These are phyloP conservation scores for Ophiosphaerella herpotricha DNA, from an alignment of 2,329 filamentous ascomycete genomes.

Conservation along the genomic window DNA sequence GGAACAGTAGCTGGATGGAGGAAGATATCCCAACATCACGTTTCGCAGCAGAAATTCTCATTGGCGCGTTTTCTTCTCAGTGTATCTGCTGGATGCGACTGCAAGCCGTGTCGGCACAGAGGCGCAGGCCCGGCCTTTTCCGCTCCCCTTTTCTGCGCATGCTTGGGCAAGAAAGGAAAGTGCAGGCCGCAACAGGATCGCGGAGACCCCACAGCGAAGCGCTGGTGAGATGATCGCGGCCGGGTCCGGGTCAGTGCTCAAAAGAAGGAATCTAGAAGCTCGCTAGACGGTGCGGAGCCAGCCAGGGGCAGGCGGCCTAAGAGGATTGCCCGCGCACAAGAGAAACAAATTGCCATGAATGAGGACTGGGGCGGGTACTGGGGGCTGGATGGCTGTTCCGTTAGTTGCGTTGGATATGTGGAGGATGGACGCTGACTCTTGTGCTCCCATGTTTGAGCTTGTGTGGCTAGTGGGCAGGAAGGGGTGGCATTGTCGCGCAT, in stretches of 20 bases:
- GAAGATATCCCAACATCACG: slow-evolving; percentile 5
- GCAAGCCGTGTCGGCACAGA: background rate
- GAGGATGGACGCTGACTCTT: slow-evolving; percentile 13
- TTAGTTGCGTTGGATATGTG: slow-evolving; percentile 15
- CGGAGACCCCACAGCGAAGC: slow-evolving; percentile 26
- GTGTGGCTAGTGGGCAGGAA: slow-evolving; percentile 15
- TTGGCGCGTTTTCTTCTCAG: slow-evolving; percentile 18
- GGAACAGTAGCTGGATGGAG: slow-evolving; percentile 15
- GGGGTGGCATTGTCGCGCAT: slow-evolving; percentile 11
- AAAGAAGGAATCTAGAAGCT: slow-evolving; percentile 28
- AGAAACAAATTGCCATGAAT: background rate
- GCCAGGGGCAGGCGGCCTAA: slow-evolving; percentile 17
- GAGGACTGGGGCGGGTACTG: background rate
- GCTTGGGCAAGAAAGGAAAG: slow-evolving; percentile 7
- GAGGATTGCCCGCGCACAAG: background rate
- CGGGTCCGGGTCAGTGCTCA: slow-evolving; percentile 8
- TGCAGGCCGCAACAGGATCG: slow-evolving; percentile 11
- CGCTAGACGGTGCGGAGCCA: slow-evolving; percentile 24
- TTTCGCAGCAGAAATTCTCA: slow-evolving; percentile 3
- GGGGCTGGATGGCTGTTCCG: slow-evolving; percentile 10
- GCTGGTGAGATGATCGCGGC: slow-evolving; percentile 17
- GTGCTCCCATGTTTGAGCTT: slow-evolving; percentile 6
- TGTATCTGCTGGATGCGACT: slow-evolving; percentile 14
- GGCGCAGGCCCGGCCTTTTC: slow-evolving; percentile 14
- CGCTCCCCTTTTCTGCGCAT: slow-evolving; percentile 7